These are phyloP conservation scores for Phascolomyces articulosus DNA, from an alignment of 371 early-diverging fungal genomes.

Conservation along the genomic window DNA sequence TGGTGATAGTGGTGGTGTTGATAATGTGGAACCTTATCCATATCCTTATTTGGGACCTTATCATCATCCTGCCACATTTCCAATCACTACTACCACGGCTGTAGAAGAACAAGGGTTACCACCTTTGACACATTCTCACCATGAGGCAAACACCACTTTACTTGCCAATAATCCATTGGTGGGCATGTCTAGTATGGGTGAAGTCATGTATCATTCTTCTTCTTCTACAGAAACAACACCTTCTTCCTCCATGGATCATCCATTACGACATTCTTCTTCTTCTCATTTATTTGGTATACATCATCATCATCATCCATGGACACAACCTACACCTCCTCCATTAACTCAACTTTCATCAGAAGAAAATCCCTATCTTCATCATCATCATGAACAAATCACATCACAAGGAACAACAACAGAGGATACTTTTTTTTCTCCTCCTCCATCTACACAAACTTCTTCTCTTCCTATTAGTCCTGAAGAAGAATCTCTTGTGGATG, in stretches of 20 bases:
- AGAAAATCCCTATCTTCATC: background rate
- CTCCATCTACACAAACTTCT: background rate
- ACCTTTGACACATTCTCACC: background rate
- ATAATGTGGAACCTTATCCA: no score
- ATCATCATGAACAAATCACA: background rate
- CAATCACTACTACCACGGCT: no score
- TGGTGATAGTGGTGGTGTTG: no score
- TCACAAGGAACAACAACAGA: background rate
- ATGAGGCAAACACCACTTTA: background rate
- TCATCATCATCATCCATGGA: background rate
- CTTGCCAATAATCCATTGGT: no score
- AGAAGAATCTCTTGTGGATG: conserved; percentile 8
- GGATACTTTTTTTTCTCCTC: background rate
- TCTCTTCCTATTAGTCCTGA: conserved; percentile 3
- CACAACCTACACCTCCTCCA: background rate
- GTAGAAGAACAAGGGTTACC: no score
- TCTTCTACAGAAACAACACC: background rate
- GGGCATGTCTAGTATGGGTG: background rate
- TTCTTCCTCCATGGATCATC: background rate
- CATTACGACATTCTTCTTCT: background rate
- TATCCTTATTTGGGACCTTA: no score
- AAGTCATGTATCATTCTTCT: background rate
- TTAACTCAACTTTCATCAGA: background rate
- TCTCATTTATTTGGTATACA: background rate
- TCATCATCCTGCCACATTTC: no score